A percentile compares a stretch with the other conserved stretches of the same genome.
Evolutionary conservation across 352 stramenopile species (phyloP).

Genomic region (Globisporangium ultimum): DNA sequence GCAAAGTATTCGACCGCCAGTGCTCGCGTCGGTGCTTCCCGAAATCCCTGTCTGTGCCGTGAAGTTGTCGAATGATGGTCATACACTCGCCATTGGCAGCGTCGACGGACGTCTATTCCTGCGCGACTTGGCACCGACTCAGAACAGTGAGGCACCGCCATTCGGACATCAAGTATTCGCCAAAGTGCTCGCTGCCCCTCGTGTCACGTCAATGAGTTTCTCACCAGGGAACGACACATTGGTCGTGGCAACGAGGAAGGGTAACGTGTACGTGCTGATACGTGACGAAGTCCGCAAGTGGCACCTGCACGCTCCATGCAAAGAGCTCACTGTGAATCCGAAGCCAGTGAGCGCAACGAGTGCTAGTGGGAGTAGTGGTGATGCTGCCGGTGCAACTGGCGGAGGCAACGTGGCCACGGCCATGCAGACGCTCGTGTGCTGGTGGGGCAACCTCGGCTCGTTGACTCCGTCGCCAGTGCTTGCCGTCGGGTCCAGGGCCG

Average conservation of each 20-base stretch:
- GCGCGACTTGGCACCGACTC: slow-evolving; percentile 1
- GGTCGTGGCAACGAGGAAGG: slow-evolving; percentile 51
- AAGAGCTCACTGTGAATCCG: slow-evolving; percentile 36
- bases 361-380: slow-evolving; percentile 10
- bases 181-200: slow-evolving; percentile 42
- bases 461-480: slow-evolving; percentile 20
- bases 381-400: slow-evolving; percentile 3
- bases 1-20: not conserved
- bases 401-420: not conserved
- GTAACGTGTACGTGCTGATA: slow-evolving; percentile 57
- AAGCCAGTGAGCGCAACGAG: slow-evolving; percentile 22
- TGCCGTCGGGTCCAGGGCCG: slow-evolving; percentile 33
- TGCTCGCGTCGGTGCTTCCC: slow-evolving; percentile 18
- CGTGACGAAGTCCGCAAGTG: slow-evolving; percentile 17
- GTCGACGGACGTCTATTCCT: slow-evolving; percentile 57
- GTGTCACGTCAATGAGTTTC: slow-evolving; percentile 55
- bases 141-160: not conserved
- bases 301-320: slow-evolving; percentile 19
- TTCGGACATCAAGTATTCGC: slow-evolving; percentile 27
- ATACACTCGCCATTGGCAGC: slow-evolving; percentile 32
- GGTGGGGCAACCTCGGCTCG: slow-evolving; percentile 25
- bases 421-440: slow-evolving; percentile 48
- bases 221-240: slow-evolving; percentile 24
- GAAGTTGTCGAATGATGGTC: slow-evolving; percentile 31
- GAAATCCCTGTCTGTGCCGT: slow-evolving; percentile 38